Evolutionary conservation across 352 stramenopile genomes (phyloP), one percentile per base, ranked within the genome.

Genomic region (Pythium guiyangense): DNA sequence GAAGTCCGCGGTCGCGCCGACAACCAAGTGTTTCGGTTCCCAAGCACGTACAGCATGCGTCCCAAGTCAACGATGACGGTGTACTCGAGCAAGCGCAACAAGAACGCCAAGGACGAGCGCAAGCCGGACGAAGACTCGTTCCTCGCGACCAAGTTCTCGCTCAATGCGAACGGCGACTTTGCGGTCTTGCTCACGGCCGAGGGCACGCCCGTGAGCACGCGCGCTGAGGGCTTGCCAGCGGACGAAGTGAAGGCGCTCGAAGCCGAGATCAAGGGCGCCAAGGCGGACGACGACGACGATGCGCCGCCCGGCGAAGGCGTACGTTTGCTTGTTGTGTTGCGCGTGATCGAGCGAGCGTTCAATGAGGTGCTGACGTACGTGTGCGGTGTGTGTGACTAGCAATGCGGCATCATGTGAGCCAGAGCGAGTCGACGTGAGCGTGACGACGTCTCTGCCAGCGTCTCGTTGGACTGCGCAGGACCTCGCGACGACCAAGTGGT

Each of bases 31-130:
- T 91, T 91, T 64, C 76, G 76, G 14, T 87, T 91, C 64, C 81
- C 81, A 15, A 63, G 52, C 47, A 79, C 67, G 14, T 91, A 91
- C 65, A 66, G 78, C 40, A 89, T 93, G 69, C 66, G 73, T 10
- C 79, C 79, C 15, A 76, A 86, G 34, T 75, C 73, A 37, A 87
- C 80, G 50, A 67, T 90, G 59, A 90, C 79, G 6, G 84, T 93
- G 50, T 71, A 87, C 63, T 93, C 80, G 15, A 87, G 74, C 59
- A 89, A 89, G 67, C 75, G 80, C 66, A 88, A 88, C 70, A 84
- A 86, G 62, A 84, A 86, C 52, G 75, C 78, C 15, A 86, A 86
- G 62, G 66, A 89, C 25, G 81, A 90, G 57, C 75, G 76, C 50
- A 86, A 85, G 51, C 73, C 76, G 49, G 67, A 79, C 57, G 81